phyloP scores from a whole-genome alignment of 2,329 filamentous ascomycete species.

The Pseudophaeomoniella oleicola region DNA sequence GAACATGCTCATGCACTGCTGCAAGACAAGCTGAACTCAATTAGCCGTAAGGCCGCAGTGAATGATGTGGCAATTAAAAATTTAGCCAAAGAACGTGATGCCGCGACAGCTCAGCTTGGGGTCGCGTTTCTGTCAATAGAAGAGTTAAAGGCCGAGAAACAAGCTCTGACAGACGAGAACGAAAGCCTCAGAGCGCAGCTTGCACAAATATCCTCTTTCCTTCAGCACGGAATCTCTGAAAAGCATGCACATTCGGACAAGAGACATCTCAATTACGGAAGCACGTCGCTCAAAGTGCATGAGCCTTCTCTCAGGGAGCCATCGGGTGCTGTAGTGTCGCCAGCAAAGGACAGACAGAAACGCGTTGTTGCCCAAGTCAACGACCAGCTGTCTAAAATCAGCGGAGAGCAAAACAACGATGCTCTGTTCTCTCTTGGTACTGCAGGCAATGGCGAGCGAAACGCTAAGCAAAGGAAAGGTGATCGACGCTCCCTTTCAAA shows the following conservation, averaged over 20 bases:
- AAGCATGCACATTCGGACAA: neutral
- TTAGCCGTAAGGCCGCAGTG: slow-evolving; percentile 39
- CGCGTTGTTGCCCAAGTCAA: slow-evolving; percentile 14
- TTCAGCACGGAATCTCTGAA: neutral
- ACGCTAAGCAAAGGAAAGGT: slow-evolving; percentile 22
- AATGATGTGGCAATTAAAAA: slow-evolving; percentile 40
- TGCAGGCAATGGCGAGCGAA: slow-evolving; percentile 9
- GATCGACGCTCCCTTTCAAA: slow-evolving; percentile 14
- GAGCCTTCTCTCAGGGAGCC: too few relatives aligned
- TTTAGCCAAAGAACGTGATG: slow-evolving; percentile 41
- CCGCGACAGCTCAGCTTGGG: slow-evolving; percentile 41
- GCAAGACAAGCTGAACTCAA: slow-evolving; percentile 39
- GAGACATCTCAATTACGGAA: neutral
- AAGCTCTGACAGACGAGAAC: slow-evolving; percentile 21
- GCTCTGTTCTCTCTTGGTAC: slow-evolving; percentile 21
- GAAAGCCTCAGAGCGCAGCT: slow-evolving; percentile 22
- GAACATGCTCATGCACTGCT: slow-evolving; percentile 38
- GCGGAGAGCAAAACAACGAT: slow-evolving; percentile 22
- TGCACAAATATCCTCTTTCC: slow-evolving; percentile 10
- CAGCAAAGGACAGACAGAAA: neutral
- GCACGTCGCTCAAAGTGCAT: neutral
- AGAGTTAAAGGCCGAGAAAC: slow-evolving; percentile 26
- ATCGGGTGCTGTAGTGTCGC: too few relatives aligned
- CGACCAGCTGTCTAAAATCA: slow-evolving; percentile 17
- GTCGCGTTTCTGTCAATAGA: slow-evolving; percentile 39